Evolutionary conservation across 495 filamentous ascomycete genomes (phyloP).

Genomic region (Talaromyces stipitatus): DNA sequence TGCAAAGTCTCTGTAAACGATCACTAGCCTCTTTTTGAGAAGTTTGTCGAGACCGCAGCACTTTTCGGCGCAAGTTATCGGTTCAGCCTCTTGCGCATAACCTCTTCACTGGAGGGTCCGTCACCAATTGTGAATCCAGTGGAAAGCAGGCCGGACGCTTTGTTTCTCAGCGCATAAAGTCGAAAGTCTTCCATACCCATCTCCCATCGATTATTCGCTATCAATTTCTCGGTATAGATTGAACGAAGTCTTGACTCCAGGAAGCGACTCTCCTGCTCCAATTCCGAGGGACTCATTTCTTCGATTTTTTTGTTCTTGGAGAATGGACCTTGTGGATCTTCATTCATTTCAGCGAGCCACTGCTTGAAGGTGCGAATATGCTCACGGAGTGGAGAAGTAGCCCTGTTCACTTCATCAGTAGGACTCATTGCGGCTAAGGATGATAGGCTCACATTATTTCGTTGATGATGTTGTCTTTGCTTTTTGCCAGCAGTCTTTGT

Average conservation of each 20-base stretch:
- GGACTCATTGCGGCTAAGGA: neutral
- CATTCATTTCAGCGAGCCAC: neutral
- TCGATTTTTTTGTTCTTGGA: neutral
- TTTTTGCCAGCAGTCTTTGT: neutral
- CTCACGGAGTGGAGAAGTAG: neutral
- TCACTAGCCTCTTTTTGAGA: neutral
- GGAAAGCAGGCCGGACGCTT: neutral
- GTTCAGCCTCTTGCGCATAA: neutral
- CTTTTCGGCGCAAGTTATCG: neutral
- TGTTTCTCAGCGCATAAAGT: neutral
- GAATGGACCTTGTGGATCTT: neutral
- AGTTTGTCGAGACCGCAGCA: neutral
- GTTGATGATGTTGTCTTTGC: neutral
- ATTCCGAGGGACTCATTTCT: neutral
- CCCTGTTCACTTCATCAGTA: neutral
- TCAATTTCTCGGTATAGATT: neutral
- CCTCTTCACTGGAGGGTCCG: neutral
- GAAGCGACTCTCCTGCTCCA: neutral
- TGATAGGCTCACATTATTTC: neutral
- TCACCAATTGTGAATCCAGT: neutral
- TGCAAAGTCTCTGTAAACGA: neutral
- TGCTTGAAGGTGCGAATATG: neutral
- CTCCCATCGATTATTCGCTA: neutral
- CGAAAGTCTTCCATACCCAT: neutral
- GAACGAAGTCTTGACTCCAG: neutral